Conservation (phyloP, 441 rosid genomes). For the Geranium incanum region DNA sequence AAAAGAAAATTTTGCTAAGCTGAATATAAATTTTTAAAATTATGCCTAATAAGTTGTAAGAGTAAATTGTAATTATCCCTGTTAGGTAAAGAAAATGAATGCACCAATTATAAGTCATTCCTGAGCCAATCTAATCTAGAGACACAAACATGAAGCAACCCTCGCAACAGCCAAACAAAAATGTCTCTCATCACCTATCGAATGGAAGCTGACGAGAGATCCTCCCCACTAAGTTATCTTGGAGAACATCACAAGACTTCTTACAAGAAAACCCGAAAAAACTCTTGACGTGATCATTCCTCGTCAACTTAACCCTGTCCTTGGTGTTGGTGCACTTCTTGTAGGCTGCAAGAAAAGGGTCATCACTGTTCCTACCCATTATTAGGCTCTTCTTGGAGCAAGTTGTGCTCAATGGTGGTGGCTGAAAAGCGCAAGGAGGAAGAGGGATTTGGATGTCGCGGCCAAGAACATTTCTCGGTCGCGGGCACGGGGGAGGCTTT, state of each 20-base stretch:
- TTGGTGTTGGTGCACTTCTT: conserved; percentile 37
- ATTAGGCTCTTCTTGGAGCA: conserved; percentile 26
- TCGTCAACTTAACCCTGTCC: neutral
- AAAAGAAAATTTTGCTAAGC: too few relatives aligned
- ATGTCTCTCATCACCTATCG: neutral
- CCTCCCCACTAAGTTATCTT: conserved; percentile 32
- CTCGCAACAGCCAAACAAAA: too few relatives aligned
- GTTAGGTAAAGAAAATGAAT: too few relatives aligned
- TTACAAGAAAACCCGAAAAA: conserved; percentile 33
- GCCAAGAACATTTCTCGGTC: neutral
- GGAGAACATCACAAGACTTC: conserved; percentile 34
- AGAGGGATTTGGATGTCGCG: conserved; percentile 35
- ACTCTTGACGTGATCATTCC: conserved; percentile 15
- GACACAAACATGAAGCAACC: too few relatives aligned
- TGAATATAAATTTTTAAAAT: too few relatives aligned
- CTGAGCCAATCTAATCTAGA: too few relatives aligned
- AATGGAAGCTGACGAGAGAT: conserved; percentile 20
- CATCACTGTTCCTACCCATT: conserved; percentile 19
- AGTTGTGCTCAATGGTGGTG: conserved; percentile 25
- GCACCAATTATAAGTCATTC: too few relatives aligned
- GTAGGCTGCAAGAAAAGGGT: conserved; percentile 50
- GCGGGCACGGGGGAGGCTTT: conserved; percentile 42
- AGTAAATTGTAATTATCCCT: too few relatives aligned
- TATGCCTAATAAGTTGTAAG: too few relatives aligned
- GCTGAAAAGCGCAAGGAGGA: conserved; percentile 41